Percentiles rank a stretch among this genome's conserved stretches.
phyloP scores from a whole-genome alignment of 1,139 yeast species.

The Debaryomycetaceae sp. region DNA sequence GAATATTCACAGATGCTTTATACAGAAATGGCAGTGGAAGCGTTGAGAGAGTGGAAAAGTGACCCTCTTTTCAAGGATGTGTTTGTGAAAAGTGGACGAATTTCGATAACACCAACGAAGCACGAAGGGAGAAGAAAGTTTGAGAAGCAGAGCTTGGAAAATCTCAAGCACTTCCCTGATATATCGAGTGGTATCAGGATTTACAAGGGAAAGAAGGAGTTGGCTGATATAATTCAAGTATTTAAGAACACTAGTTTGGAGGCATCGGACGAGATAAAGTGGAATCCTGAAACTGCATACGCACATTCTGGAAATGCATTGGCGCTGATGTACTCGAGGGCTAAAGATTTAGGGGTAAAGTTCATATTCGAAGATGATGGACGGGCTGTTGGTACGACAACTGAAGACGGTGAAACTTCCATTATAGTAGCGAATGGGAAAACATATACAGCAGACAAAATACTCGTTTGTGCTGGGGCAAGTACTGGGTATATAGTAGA shows the following conservation, averaged over 20 bases:
- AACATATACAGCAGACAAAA: constrained; percentile 21
- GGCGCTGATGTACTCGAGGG: constrained; percentile 1
- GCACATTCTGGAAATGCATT: constrained; percentile 14
- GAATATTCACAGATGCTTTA: constrained; percentile 36
- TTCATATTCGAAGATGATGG: constrained; percentile 24
- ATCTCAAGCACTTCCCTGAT: constrained; percentile 22
- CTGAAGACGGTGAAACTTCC: not conserved
- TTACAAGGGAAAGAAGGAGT: constrained; percentile 19
- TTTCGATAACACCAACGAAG: constrained; percentile 14
- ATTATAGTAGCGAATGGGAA: constrained; percentile 12
- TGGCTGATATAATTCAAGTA: constrained; percentile 21
- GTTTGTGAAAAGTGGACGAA: constrained; percentile 35
- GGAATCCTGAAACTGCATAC: constrained; percentile 25
- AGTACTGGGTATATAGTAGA: constrained; percentile 24
- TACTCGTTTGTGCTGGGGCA: constrained; percentile 30
- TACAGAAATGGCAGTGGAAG: constrained; percentile 38
- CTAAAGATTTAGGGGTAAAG: constrained; percentile 17
- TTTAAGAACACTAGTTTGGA: constrained; percentile 20
- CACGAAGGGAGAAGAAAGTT: constrained; percentile 24
- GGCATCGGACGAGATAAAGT: constrained; percentile 5
- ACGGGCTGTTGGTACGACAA: constrained; percentile 9
- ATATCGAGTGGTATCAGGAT: constrained; percentile 21
- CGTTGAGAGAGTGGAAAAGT: constrained; percentile 33
- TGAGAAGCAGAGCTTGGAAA: constrained; percentile 28
- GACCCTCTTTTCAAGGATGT: constrained; percentile 17